Conservation (phyloP, 495 filamentous ascomycete species). For the Neurospora sp. region DNA sequence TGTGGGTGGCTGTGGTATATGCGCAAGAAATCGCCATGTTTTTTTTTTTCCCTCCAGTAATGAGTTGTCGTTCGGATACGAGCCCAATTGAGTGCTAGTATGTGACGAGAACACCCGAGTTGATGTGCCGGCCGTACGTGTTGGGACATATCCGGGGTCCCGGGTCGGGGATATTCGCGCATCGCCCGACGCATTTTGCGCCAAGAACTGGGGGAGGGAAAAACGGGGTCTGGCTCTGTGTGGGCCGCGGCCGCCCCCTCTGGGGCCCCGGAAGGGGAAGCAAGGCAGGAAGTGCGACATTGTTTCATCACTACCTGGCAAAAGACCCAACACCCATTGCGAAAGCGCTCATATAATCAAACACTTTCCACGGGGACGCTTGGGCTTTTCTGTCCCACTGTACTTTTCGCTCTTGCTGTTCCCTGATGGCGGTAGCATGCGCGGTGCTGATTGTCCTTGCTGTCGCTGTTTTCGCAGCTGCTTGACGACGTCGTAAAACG, state of each 20-base stretch:
- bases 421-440: constrained; percentile 26
- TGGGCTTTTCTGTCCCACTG: constrained; percentile 1
- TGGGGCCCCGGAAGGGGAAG: neutral
- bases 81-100: neutral
- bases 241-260: neutral
- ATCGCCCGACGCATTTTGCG: neutral
- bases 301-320: neutral
- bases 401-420: constrained; percentile 20
- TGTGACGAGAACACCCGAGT: neutral
- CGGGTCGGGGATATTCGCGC: neutral
- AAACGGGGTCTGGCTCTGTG: neutral
- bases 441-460: constrained; percentile 53
- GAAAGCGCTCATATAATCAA: neutral
- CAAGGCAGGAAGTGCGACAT: neutral
- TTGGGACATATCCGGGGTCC: neutral
- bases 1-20: constrained; percentile 9
- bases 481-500: constrained; percentile 95
- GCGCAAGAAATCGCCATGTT: constrained; percentile 9
- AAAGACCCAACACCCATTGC: neutral
- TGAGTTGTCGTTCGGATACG: neutral
- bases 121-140: neutral
- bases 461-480: constrained; percentile 75
- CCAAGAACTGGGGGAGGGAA: neutral
- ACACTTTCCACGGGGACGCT: neutral
- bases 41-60: neutral